Base-by-base conservation (phyloP, 352 stramenopile species). In the Phytopythium ostracodes region DNA sequence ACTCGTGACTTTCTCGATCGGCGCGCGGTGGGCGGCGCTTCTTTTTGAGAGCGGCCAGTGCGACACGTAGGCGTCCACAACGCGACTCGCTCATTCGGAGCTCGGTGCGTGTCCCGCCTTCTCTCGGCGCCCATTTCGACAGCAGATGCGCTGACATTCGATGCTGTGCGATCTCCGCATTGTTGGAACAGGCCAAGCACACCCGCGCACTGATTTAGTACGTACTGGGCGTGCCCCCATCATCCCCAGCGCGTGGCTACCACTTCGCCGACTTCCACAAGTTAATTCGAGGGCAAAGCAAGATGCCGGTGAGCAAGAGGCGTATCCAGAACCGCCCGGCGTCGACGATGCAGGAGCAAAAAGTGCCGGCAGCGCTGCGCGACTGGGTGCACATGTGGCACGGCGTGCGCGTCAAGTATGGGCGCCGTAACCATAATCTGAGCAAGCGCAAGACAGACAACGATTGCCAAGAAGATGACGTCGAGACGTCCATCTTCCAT, bases 341-440 rank as follows among this genome's bases (percentile, higher is more conserved):
- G n/a, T 56, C 75, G 52, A 68, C 76, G 42, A 67, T 79, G 50
- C 70, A 65, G 40, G 73, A 72, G 42, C 84, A 91, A 53, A 73
- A 74, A 53, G 79, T 91, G 49, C 84, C 81, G 0, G 72, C 79
- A 15, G 74, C 77, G 35, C 64, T 92, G 22, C 68, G 75, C 42
- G 80, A 92, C 58, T 94, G 85, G 85, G 81, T 89, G 40, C 79
- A 91, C 70, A 81, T 90, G 47, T 94, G 85, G 85, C 85, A 91
- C 57, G 85, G 85, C 54, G 85, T 94, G 27, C 73, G 77, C 49
- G 77, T 94, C 44, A 75, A 83, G 49, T 74, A 80, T 36, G 65
- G 72, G 20, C 56, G 43, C 2, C 27, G 68, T 3, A 38, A 71
- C 18, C 1, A 2, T 2, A 4, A 2, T 31, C 17, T 20, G 51